These are phyloP conservation scores for Solanum hybrid DNA, from an alignment of 305 asterid genomes.

Conservation along the genomic window DNA sequence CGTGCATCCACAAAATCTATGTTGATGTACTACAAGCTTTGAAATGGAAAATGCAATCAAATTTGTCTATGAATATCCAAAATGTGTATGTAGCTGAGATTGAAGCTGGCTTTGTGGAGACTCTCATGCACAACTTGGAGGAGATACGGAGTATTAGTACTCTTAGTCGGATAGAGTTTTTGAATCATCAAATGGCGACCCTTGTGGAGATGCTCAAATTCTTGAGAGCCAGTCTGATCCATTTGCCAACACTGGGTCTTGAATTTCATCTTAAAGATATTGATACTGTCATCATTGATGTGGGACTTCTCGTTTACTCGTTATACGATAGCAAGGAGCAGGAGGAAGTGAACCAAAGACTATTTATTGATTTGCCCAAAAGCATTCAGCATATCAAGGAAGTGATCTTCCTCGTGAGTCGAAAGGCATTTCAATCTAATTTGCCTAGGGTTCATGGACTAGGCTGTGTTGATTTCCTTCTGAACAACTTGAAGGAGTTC, in stretches of 20 bases:
- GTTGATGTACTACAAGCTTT: background rate
- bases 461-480: background rate
- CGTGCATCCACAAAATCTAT: background rate
- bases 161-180: background rate
- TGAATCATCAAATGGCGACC: background rate
- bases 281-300: background rate
- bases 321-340: background rate
- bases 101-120: background rate
- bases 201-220: background rate
- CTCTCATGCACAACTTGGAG: background rate
- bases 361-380: background rate
- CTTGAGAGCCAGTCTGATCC: background rate
- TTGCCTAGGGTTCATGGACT: background rate
- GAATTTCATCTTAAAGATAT: background rate
- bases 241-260: background rate
- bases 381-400: background rate
- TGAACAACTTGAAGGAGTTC: background rate
- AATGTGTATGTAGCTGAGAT: background rate
- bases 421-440: background rate
- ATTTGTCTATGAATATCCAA: background rate
- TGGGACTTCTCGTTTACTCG: background rate
- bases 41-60: background rate
- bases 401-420: background rate
- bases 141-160: background rate
- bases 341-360: background rate